Conservation (phyloP, 2,329 filamentous ascomycete species). For the Cadophora malorum region DNA sequence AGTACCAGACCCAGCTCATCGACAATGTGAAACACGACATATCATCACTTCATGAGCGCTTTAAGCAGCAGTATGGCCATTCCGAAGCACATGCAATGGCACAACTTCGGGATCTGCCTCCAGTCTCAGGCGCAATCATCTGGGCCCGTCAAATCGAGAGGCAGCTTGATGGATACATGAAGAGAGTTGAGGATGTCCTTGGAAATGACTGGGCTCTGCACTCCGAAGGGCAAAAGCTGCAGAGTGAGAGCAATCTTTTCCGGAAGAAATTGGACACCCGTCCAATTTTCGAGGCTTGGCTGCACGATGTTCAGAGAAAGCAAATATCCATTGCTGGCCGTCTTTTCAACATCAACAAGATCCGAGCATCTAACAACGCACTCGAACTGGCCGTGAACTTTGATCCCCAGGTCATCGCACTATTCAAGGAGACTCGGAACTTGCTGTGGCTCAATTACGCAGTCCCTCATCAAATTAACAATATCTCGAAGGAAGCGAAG, state of each 20-base stretch:
- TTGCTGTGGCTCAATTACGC: constrained; percentile 93
- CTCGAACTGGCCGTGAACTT: constrained; percentile 95
- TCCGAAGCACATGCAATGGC: constrained; percentile 99
- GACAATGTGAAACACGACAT: constrained; percentile 98
- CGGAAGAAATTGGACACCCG: constrained; percentile 94
- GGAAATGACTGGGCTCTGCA: constrained; percentile 95
- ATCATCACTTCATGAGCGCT: constrained; percentile 88
- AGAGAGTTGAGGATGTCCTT: constrained; percentile 97
- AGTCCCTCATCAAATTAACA: constrained; percentile 92
- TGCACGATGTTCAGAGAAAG: constrained; percentile 85
- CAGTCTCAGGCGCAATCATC: constrained; percentile 95
- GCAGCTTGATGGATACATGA: constrained; percentile 96
- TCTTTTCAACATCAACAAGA: constrained; percentile 86
- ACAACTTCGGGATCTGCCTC: constrained; percentile 91
- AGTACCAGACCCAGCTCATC: constrained; percentile 98
- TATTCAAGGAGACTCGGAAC: constrained; percentile 99
- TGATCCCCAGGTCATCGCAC: constrained; percentile 92
- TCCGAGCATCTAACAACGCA: constrained; percentile 87
- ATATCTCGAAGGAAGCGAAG: constrained; percentile 98
- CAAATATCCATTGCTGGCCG: constrained; percentile 92
- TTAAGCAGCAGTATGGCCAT: constrained; percentile 98
- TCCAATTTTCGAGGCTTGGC: constrained; percentile 94
- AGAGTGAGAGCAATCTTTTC: constrained; percentile 90
- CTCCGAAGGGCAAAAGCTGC: constrained; percentile 91
- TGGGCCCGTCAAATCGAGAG: constrained; percentile 98